These are phyloP conservation scores for Tillandsia fasciculata DNA, from an alignment of 176 grass and related monocot species.

Conservation along the genomic window DNA sequence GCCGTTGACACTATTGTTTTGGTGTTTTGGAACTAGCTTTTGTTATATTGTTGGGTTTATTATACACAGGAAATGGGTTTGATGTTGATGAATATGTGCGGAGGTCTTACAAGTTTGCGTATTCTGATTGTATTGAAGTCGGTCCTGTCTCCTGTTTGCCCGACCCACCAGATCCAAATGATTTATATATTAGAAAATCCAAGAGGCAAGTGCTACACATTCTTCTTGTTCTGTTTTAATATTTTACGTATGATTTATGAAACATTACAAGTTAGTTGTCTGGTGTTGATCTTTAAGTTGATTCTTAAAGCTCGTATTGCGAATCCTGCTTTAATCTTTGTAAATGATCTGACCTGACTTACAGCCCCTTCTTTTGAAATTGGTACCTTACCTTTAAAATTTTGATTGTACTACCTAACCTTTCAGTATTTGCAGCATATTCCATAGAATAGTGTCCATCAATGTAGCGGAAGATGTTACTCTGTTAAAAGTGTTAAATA, in stretches of 20 bases:
- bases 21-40: conserved; percentile 1
- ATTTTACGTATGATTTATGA: not conserved
- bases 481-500: no score
- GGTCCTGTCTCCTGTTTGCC: conserved; percentile 77
- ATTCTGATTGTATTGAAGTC: conserved; percentile 98
- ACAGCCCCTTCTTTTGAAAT: no score
- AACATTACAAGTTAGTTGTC: not conserved
- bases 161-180: conserved; percentile 90
- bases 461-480: no score
- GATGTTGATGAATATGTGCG: conserved; percentile 99
- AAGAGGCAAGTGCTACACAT: conserved; percentile 46
- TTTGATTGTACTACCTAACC: no score
- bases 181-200: conserved; percentile 89
- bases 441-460: no score
- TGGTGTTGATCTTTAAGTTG: not conserved
- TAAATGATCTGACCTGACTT: no score
- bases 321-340: not conserved
- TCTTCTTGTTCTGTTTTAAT: not conserved
- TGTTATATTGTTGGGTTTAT: conserved; percentile 25
- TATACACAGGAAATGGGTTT: conserved; percentile 64
- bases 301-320: no score
- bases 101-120: conserved; percentile 89
- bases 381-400: no score
- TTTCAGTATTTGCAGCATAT: no score
- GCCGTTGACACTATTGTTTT: not conserved